Evolutionary conservation across 495 filamentous ascomycete genomes (phyloP), one percentile per base, ranked within the genome.

Genomic region (Echria macrotheca): DNA sequence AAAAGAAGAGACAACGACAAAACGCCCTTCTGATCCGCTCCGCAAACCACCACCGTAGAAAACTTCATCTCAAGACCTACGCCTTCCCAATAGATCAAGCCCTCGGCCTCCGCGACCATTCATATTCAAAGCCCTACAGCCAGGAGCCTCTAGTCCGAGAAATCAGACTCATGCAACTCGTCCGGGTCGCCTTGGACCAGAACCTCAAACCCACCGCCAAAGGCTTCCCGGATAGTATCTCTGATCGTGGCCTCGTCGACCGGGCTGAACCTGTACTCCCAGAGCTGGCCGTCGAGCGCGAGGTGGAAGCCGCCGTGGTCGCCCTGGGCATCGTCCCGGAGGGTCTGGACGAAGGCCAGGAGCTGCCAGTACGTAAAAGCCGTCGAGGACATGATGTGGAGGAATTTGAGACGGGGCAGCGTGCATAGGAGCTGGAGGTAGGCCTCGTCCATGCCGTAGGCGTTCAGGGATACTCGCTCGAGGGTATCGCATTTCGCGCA

Each of bases 361-460:
- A 37, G n/a, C n/a, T n/a, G 28, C 28, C 12, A 6, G 12, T 6
- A 31, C 28, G 28, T 31, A 12, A 31, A 6, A 31, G 6, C 28
- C 7, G 28, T 31, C 12, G 6, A 12, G 12, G 28, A 31, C 7
- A 12, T 68, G 25, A 81, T 65, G 21, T 60, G 63, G 1, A 84
- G 66, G 4, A 54, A 57, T 24, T 65, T 69, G 21, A 85, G 64
- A n/a, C 61, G 55, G 4, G 58, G 50, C 21, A 65, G 44, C 2
- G 69, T 55, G 29, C 60, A 48, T 7, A 76, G 40, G 12, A 6
- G 51, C 7, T 57, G 41, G n/a, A 2, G 7, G 18, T 49, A 49
- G 26, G 65, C 60, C n/a, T 50, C 50, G 28, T 31, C 7, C 7
- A 31, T 6, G 28, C 7, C 7, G 12, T 31, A 31, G 6, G 28